Percentiles rank a stretch among this genome's conserved stretches.
phyloP scores from a whole-genome alignment of 805 yeast species.

The Starmerella davenportii region DNA sequence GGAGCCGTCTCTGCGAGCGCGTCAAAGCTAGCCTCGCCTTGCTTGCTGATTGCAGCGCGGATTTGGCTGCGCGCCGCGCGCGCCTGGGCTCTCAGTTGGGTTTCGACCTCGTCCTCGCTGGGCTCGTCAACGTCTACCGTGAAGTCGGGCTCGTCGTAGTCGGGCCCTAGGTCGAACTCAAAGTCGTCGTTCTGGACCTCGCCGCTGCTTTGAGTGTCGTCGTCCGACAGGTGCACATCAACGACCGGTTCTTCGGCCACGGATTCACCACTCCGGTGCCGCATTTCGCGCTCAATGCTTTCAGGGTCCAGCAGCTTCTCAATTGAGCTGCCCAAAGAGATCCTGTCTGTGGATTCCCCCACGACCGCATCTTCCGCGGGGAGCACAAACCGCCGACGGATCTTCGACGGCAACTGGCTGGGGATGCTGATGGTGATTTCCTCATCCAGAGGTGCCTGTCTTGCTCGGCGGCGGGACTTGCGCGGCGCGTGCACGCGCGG shows the following conservation, averaged over 20 bases:
- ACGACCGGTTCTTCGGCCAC: not conserved
- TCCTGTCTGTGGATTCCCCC: not conserved
- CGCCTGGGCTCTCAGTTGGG: conserved; percentile 6
- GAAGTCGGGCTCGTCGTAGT: not conserved
- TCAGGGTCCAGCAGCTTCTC: conserved; percentile 10
- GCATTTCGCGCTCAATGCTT: conserved; percentile 10
- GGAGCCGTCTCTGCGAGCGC: conserved; percentile 5
- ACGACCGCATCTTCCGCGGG: not conserved
- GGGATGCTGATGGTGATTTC: conserved; percentile 5
- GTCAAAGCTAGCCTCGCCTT: conserved; percentile 5
- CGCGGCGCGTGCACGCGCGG: not conserved
- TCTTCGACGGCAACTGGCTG: conserved; percentile 3
- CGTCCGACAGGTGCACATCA: not conserved
- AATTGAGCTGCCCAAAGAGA: conserved; percentile 3
- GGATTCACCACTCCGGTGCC: conserved; percentile 3
- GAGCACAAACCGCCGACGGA: conserved; percentile 3
- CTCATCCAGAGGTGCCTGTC: conserved; percentile 9
- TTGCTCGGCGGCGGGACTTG: conserved; percentile 1
- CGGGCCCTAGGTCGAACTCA: not conserved
- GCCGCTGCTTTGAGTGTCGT: not conserved
- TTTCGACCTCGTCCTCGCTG: conserved; percentile 3
- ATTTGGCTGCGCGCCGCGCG: conserved; percentile 5
- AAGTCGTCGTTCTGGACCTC: not conserved
- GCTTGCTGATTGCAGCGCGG: conserved; percentile 1
- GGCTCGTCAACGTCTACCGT: not conserved